phyloP scores from a whole-genome alignment of 306 rosid species.

The Hippophae rhamnoides region DNA sequence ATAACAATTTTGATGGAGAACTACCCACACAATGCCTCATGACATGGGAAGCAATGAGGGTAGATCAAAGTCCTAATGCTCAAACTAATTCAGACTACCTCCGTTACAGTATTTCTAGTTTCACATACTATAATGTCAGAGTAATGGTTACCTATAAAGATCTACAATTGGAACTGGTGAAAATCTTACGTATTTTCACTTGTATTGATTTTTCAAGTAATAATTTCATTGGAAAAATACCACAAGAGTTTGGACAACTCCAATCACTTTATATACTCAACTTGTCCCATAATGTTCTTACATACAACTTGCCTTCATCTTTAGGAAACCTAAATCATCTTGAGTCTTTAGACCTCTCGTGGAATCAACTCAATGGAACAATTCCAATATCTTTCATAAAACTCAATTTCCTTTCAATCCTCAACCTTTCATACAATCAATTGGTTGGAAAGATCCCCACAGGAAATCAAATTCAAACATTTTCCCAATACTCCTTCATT shows the following conservation, averaged over 20 bases:
- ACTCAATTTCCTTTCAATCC: not conserved
- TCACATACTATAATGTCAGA: not conserved
- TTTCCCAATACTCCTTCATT: not conserved
- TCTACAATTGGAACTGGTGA: conserved; percentile 2
- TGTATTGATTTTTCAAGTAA: conserved; percentile 7
- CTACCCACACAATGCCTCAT: conserved; percentile 2
- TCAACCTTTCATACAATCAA: not conserved
- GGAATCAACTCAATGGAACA: not conserved
- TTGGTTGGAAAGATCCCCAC: not conserved
- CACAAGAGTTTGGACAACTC: conserved; percentile 1
- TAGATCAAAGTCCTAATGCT: not conserved
- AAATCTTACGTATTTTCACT: conserved; percentile 3
- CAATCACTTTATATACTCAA: not conserved
- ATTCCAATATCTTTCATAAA: not conserved
- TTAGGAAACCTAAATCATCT: not conserved
- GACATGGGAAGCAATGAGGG: not conserved
- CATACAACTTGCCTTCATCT: conserved; percentile 1
- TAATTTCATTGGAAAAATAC: conserved; percentile 5
- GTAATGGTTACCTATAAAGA: conserved; percentile 1
- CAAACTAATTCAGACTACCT: conserved; percentile 3
- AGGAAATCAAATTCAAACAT: not conserved
- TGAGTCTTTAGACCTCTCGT: not conserved
- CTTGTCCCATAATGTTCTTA: conserved; percentile 1
- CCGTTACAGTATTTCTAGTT: too few relatives aligned
- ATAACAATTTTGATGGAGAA: conserved; percentile 8